phyloP scores from a whole-genome alignment of 1,139 yeast species.

The Saccharomyces hybrid region DNA sequence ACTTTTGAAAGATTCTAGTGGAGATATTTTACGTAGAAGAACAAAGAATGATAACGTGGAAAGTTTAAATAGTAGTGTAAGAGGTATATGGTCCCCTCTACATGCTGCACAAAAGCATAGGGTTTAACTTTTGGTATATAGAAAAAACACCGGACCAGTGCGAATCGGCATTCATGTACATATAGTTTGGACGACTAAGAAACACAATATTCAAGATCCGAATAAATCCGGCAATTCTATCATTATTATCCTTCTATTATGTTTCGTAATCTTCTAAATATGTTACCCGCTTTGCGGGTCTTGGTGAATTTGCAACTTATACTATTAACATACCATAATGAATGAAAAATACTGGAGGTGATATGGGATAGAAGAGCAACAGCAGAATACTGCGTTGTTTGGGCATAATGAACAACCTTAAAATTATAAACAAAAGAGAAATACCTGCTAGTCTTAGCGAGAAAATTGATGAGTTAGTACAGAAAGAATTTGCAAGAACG shows the following conservation, averaged over 20 bases:
- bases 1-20: slow-evolving; percentile 51
- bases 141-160: neutral
- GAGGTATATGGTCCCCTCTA: slow-evolving; percentile 98
- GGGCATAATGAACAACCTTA: neutral
- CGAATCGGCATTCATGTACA: neutral
- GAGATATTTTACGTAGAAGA: slow-evolving; percentile 47
- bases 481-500: slow-evolving; percentile 7
- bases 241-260: no score
- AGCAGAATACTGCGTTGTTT: neutral
- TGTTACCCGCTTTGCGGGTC: no score
- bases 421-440: neutral
- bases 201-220: neutral
- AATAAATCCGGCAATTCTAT: no score
- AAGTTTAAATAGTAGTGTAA: slow-evolving; percentile 72
- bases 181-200: neutral
- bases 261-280: no score
- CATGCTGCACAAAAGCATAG: slow-evolving; percentile 68
- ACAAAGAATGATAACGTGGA: slow-evolving; percentile 69
- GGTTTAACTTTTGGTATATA: slow-evolving; percentile 35
- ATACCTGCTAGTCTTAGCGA: neutral
- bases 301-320: no score
- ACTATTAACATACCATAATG: no score
- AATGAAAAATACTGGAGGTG: no score
- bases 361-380: no score
- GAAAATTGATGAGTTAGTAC: slow-evolving; percentile 9